Conservation (phyloP, 306 rosid genomes). For the Fragaria iinumae region DNA sequence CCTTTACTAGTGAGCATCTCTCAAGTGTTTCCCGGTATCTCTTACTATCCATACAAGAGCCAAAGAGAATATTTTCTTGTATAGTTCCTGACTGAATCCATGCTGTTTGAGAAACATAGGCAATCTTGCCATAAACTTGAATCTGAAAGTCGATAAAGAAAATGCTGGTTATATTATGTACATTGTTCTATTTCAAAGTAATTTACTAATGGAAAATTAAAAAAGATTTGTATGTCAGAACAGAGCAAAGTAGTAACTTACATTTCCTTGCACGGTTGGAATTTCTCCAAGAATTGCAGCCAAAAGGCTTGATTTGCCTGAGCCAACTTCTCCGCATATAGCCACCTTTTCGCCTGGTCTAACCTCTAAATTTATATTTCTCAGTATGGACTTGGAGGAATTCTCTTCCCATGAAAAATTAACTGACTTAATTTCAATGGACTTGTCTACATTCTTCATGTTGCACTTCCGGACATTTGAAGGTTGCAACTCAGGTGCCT, state of each 20-base stretch:
- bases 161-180: conserved; percentile 4
- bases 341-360: conserved; percentile 72
- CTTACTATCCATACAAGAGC: conserved; percentile 60
- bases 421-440: conserved; percentile 52
- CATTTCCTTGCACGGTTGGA: conserved; percentile 56
- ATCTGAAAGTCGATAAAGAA: conserved; percentile 40
- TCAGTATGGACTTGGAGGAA: conserved; percentile 48
- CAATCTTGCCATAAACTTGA: conserved; percentile 68
- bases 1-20: conserved; percentile 74
- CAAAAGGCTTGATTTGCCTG: conserved; percentile 82
- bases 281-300: conserved; percentile 88
- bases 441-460: conserved; percentile 25
- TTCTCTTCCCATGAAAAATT: conserved; percentile 77
- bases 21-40: conserved; percentile 70
- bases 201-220: not conserved
- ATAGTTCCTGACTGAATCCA: conserved; percentile 89
- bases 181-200: not conserved
- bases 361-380: conserved; percentile 55
- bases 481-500: conserved; percentile 69
- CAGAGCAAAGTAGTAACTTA: conserved; percentile 31
- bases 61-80: conserved; percentile 78
- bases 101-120: conserved; percentile 88
- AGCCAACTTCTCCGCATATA: conserved; percentile 89
- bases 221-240: not conserved
- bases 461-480: conserved; percentile 31